phyloP scores from a whole-genome alignment of 2,329 filamentous ascomycete species.

The Fusarium azukiicola region DNA sequence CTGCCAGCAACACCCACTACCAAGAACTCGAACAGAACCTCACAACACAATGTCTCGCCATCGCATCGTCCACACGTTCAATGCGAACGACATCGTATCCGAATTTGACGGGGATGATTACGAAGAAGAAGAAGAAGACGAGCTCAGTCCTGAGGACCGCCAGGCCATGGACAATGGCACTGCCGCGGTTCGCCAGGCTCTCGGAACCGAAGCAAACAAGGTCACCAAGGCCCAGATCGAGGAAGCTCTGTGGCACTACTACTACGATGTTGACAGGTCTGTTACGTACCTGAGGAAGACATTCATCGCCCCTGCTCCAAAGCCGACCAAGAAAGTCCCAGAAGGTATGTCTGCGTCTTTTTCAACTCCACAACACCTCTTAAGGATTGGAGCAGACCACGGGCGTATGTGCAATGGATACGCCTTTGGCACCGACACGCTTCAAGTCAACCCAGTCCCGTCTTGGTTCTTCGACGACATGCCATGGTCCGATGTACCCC shows the following conservation, averaged over 20 bases:
- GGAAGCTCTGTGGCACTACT: conserved; percentile 97
- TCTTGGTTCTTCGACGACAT: conserved; percentile 89
- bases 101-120: conserved; percentile 72
- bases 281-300: conserved; percentile 89
- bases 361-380: conserved; percentile 53
- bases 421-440: conserved; percentile 40
- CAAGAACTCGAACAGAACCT: conserved; percentile 7
- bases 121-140: conserved; percentile 66
- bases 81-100: conserved; percentile 70
- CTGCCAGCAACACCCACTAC: not conserved
- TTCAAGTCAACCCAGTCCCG: conserved; percentile 52
- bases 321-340: conserved; percentile 66
- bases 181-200: conserved; percentile 80
- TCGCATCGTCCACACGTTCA: conserved; percentile 65
- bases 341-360: conserved; percentile 68
- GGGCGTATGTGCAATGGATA: conserved; percentile 43
- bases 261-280: conserved; percentile 94
- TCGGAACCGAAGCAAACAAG: conserved; percentile 80
- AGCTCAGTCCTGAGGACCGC: conserved; percentile 71
- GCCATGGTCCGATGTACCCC: conserved; percentile 90
- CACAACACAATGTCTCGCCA: conserved; percentile 51
- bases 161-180: conserved; percentile 82
- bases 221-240: conserved; percentile 86
- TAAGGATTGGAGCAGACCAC: conserved; percentile 59
- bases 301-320: conserved; percentile 71